These are phyloP conservation scores for Pisolithus marmoratus DNA, from an alignment of 768 basidiomycete species.

Conservation along the genomic window DNA sequence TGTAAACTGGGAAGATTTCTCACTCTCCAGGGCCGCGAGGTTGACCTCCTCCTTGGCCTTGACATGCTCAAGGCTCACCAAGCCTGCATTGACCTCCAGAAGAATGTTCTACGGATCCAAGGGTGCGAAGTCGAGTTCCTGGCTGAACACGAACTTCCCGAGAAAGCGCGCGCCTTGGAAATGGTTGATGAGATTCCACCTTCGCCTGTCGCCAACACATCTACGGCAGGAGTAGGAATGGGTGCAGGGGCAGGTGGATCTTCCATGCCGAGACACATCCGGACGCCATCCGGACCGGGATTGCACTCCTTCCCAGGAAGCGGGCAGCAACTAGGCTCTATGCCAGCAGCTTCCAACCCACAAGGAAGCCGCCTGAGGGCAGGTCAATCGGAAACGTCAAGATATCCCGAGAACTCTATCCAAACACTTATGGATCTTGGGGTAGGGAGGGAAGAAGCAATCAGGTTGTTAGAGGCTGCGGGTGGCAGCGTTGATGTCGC, in stretches of 20 bases:
- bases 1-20: not conserved
- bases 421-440: slow-evolving; percentile 71
- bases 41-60: slow-evolving; percentile 95
- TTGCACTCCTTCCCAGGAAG: slow-evolving; percentile 56
- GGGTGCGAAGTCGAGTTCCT: slow-evolving; percentile 85
- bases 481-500: slow-evolving; percentile 87
- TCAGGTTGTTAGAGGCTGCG: slow-evolving; percentile 68
- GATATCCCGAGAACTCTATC: slow-evolving; percentile 55
- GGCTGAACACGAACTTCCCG: slow-evolving; percentile 90
- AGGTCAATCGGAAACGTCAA: slow-evolving; percentile 27
- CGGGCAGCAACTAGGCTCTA: slow-evolving; percentile 53
- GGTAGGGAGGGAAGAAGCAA: slow-evolving; percentile 68
- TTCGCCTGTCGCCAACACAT: slow-evolving; percentile 14
- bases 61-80: slow-evolving; percentile 99
- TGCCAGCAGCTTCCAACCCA: slow-evolving; percentile 29
- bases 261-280: slow-evolving; percentile 2
- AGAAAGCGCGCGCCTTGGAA: slow-evolving; percentile 55
- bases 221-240: slow-evolving; percentile 2
- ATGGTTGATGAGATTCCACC: slow-evolving; percentile 17
- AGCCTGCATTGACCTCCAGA: slow-evolving; percentile 90
- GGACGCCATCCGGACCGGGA: slow-evolving; percentile 37
- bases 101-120: slow-evolving; percentile 88
- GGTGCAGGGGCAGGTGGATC: not conserved
- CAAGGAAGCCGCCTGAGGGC: slow-evolving; percentile 47
- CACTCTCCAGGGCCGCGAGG: slow-evolving; percentile 64